phyloP scores from a whole-genome alignment of 345 rosid species.

The Mercurialis annua region DNA sequence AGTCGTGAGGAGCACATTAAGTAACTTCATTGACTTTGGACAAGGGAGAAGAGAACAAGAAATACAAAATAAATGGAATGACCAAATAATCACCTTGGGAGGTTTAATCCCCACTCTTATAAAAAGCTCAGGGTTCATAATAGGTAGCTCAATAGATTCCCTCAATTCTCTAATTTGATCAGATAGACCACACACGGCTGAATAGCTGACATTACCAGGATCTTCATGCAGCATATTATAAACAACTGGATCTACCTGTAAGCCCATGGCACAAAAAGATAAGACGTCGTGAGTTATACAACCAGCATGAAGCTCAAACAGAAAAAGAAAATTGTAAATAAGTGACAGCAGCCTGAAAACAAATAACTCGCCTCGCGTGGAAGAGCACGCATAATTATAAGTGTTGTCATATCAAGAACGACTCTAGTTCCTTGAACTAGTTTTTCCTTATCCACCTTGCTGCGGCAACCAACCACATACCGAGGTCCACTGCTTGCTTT shows the following conservation, averaged over 20 bases:
- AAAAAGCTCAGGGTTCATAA: slow-evolving; percentile 96
- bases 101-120: slow-evolving; percentile 92
- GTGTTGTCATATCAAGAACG: slow-evolving; percentile 70
- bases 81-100: slow-evolving; percentile 50
- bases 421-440: slow-evolving; percentile 86
- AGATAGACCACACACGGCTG: slow-evolving; percentile 90
- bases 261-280: slow-evolving; percentile 18
- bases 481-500: slow-evolving; percentile 96
- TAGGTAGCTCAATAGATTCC: slow-evolving; percentile 94
- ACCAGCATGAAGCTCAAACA: no score
- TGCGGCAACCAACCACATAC: slow-evolving; percentile 97
- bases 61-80: no score
- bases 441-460: slow-evolving; percentile 92
- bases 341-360: not conserved
- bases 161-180: slow-evolving; percentile 95
- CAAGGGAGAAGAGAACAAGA: not conserved
- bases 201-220: slow-evolving; percentile 93
- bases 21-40: not conserved
- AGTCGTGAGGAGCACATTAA: slow-evolving; percentile 6
- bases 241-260: slow-evolving; percentile 90
- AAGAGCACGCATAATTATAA: slow-evolving; percentile 77
- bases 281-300: not conserved
- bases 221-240: slow-evolving; percentile 98
- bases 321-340: not conserved
- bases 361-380: slow-evolving; percentile 64